Conservation (phyloP, 1,284 basidiomycete species). For the Earliella scabrosa region DNA sequence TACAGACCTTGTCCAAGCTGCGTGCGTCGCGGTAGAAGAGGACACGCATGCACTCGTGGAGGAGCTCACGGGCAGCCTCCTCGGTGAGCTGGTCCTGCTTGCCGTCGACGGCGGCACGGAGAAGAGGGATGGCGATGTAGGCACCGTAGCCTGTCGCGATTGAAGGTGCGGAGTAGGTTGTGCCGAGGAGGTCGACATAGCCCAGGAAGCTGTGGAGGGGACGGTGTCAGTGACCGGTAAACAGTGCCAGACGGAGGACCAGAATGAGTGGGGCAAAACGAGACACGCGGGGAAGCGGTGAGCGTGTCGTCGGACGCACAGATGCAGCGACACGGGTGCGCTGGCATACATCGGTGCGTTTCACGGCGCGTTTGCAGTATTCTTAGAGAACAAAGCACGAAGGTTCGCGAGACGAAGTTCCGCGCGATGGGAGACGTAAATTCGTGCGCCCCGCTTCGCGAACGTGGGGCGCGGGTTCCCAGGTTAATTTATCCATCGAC, state of each 20-base stretch:
- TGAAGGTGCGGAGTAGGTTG: conserved; percentile 93
- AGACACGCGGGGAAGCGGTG: not conserved
- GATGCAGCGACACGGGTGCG: not conserved
- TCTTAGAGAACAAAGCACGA: not conserved
- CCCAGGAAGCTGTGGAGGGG: conserved; percentile 74
- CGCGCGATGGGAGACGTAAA: no score
- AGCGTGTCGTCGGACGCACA: not conserved
- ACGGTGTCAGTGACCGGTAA: not conserved
- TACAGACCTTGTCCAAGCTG: conserved; percentile 89
- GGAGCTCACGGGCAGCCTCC: conserved; percentile 79
- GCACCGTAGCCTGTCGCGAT: conserved; percentile 97
- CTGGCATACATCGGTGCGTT: not conserved
- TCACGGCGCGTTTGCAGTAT: not conserved
- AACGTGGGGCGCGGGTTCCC: not conserved
- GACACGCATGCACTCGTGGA: conserved; percentile 92
- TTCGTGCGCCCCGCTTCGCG: not conserved
- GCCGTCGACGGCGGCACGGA: conserved; percentile 91
- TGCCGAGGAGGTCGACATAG: conserved; percentile 96
- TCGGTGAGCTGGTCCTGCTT: conserved; percentile 77
- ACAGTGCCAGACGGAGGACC: not conserved
- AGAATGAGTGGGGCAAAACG: not conserved
- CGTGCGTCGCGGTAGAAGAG: conserved; percentile 97
- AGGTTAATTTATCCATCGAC: not conserved
- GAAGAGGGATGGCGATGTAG: conserved; percentile 91
- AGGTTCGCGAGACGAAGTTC: not conserved